Evolutionary conservation across 768 basidiomycete genomes (phyloP).

Genomic region (Psilocybe sp.): DNA sequence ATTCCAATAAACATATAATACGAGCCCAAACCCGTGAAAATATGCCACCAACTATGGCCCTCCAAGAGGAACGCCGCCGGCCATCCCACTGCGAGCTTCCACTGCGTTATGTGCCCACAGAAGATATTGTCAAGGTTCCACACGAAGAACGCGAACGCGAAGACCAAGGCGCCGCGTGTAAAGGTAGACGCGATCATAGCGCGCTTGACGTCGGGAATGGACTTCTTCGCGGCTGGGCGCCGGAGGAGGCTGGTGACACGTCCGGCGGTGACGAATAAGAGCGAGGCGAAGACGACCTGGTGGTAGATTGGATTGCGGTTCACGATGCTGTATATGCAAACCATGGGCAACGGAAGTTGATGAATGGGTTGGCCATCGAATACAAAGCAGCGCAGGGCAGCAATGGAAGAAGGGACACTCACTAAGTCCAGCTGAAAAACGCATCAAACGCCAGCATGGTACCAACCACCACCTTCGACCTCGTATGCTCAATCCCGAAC

Average conservation of each 20-base stretch:
- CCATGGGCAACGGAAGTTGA: conserved; percentile 1
- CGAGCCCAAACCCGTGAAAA: not conserved
- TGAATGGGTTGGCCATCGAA: not conserved
- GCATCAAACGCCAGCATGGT: conserved; percentile 46
- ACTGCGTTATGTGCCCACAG: conserved; percentile 53
- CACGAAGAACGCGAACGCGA: conserved; percentile 63
- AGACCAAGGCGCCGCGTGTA: conserved; percentile 49
- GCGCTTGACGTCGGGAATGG: conserved; percentile 43
- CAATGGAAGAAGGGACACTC: conserved; percentile 24
- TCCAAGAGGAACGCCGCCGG: conserved; percentile 66
- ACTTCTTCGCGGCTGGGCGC: conserved; percentile 22
- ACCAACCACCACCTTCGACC: conserved; percentile 37
- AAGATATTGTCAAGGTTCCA: conserved; percentile 86
- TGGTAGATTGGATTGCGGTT: conserved; percentile 81
- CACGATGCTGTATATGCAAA: conserved; percentile 40
- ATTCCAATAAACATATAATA: conserved; percentile 1
- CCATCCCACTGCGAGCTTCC: conserved; percentile 60
- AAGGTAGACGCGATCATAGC: conserved; percentile 42
- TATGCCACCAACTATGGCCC: conserved; percentile 18
- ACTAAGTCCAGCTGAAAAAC: conserved; percentile 75
- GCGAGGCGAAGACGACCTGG: conserved; percentile 65
- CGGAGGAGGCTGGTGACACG: conserved; percentile 54
- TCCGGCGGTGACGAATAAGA: conserved; percentile 46
- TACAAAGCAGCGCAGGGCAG: too few species aligned
- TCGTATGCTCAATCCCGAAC: conserved; percentile 34